These are phyloP conservation scores for Kernera saxatilis DNA, from an alignment of 345 rosid genomes.

Conservation along the genomic window DNA sequence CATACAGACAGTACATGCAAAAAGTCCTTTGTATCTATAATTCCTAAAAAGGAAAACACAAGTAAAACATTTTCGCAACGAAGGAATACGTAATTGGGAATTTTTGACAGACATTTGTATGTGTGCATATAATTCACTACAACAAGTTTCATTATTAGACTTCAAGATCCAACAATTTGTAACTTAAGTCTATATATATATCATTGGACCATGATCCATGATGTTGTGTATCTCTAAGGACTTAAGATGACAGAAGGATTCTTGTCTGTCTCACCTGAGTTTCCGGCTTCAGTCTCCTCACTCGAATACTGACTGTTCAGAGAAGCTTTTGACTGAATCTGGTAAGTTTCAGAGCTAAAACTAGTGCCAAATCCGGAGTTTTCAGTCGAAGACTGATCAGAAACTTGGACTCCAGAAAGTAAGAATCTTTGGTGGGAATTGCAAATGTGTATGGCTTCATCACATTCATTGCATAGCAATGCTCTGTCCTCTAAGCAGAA, in stretches of 20 bases:
- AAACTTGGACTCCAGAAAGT: constrained; percentile 33
- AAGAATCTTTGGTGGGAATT: constrained; percentile 34
- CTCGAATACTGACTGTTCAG: constrained; percentile 17
- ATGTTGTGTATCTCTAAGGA: constrained; percentile 3
- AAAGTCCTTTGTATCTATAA: neutral
- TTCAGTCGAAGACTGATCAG: constrained; percentile 8
- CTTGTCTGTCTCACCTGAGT: constrained; percentile 17
- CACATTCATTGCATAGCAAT: constrained; percentile 34
- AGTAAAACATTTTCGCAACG: neutral
- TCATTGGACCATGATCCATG: constrained; percentile 27
- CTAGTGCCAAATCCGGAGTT: constrained; percentile 20
- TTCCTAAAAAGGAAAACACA: neutral
- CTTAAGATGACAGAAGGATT: neutral
- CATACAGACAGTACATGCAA: neutral
- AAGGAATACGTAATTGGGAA: neutral
- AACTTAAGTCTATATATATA: neutral
- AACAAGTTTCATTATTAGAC: neutral
- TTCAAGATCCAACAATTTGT: neutral
- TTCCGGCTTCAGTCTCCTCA: constrained; percentile 27
- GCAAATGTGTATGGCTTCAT: constrained; percentile 32
- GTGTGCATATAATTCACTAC: neutral
- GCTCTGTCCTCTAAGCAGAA: constrained; percentile 43
- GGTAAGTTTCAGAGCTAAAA: constrained; percentile 20
- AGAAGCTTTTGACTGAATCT: constrained; percentile 19
- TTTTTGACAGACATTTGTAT: neutral